These are phyloP conservation scores for Acanthamoeba healyi DNA, from an alignment of 208 protist genomes.

Conservation along the genomic window DNA sequence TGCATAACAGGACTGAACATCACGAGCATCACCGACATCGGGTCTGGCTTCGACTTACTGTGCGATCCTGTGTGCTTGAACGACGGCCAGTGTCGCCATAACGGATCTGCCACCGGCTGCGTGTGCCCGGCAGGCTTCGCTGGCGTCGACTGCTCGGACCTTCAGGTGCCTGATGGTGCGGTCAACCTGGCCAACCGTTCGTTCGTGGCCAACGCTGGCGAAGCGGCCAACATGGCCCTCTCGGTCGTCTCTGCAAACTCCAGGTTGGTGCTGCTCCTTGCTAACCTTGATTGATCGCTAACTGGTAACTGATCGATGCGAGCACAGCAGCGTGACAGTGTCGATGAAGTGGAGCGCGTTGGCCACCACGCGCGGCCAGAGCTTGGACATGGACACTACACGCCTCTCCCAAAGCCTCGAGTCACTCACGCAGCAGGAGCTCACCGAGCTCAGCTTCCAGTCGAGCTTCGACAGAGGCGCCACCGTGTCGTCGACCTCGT, in stretches of 20 bases:
- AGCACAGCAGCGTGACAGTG: background rate
- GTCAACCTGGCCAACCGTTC: too few species aligned
- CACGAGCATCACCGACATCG: background rate
- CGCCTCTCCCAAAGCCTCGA: background rate
- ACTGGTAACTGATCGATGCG: too few species aligned
- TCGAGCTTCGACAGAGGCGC: background rate
- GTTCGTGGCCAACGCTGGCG: background rate
- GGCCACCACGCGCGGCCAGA: background rate
- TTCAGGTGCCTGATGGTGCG: background rate
- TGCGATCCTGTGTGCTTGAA: slow-evolving; percentile 34
- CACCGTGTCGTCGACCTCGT: background rate
- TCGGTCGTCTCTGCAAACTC: background rate
- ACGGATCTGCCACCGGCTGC: background rate
- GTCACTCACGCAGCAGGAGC: background rate
- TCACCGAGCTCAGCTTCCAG: background rate
- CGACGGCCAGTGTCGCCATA: background rate
- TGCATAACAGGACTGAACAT: background rate
- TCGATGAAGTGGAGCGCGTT: background rate
- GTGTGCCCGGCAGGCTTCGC: background rate
- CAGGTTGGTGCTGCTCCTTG: background rate
- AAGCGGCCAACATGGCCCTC: background rate
- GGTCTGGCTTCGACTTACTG: background rate
- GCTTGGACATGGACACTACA: background rate
- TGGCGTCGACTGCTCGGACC: background rate
- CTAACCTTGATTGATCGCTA: too few species aligned